phyloP scores from a whole-genome alignment of 192 early-diverging fungal species.

The Coemansia sp. region DNA sequence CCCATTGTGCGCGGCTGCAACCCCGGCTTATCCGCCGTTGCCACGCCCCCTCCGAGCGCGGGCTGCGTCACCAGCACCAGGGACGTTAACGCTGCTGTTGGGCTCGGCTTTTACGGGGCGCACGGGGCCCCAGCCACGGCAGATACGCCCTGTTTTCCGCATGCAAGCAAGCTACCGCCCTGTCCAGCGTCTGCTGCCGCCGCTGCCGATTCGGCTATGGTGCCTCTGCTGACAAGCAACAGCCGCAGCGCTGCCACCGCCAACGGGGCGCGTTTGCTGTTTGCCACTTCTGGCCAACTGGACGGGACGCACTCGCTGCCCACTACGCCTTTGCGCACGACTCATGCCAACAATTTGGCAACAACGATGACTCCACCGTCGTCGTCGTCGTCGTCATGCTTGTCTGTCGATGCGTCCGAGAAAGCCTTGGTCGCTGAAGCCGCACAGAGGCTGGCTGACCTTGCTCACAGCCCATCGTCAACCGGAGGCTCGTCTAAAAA shows the following conservation, averaged over 20 bases:
- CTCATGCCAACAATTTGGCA: not conserved
- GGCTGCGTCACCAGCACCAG: not conserved
- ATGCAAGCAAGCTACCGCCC: not conserved
- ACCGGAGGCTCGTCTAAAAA: conserved; percentile 19
- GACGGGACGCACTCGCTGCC: conserved; percentile 49
- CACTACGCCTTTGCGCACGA: conserved; percentile 35
- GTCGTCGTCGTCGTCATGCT: not conserved
- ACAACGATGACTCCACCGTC: not conserved
- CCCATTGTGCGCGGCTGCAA: conserved; percentile 35
- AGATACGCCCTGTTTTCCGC: not conserved
- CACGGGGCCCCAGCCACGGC: conserved; percentile 2
- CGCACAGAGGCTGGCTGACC: not conserved
- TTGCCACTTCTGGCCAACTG: conserved; percentile 13
- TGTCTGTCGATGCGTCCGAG: not conserved
- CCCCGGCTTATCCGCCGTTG: conserved; percentile 12
- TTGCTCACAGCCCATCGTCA: conserved; percentile 17
- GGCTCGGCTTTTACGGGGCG: not conserved
- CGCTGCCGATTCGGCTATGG: conserved; percentile 15
- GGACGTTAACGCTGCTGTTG: not conserved
- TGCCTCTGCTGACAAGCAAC: conserved; percentile 32
- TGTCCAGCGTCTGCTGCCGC: conserved; percentile 1
- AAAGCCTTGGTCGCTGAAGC: conserved; percentile 1
- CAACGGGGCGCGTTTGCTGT: conserved; percentile 37
- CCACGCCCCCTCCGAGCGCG: conserved; percentile 9
- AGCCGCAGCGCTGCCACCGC: conserved; percentile 48